Conservation (phyloP, 768 basidiomycete species). For the Lentinula guzmanii region DNA sequence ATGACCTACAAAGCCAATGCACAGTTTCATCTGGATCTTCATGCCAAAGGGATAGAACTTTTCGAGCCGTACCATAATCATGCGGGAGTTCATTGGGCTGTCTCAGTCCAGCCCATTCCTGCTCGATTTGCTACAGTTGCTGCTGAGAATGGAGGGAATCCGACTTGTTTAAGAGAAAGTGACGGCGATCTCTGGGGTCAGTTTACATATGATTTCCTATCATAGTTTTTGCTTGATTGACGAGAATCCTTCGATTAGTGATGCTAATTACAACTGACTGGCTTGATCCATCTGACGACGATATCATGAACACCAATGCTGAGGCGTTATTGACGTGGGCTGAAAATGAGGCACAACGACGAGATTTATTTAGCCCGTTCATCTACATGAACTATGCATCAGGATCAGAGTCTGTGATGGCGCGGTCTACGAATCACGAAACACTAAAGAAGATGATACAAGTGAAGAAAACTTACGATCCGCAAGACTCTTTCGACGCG, state of each 20-base stretch:
- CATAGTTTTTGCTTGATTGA: neutral
- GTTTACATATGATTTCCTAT: neutral
- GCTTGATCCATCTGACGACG: constrained; percentile 12
- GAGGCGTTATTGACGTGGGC: constrained; percentile 7
- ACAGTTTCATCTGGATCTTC: constrained; percentile 10
- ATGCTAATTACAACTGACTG: constrained; percentile 10
- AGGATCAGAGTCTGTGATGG: neutral
- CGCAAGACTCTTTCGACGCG: neutral
- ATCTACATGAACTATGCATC: constrained; percentile 10
- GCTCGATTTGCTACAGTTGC: constrained; percentile 5
- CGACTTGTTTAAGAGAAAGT: constrained; percentile 10
- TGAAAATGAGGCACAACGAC: constrained; percentile 7
- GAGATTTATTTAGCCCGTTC: constrained; percentile 4
- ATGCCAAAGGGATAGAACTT: constrained; percentile 10
- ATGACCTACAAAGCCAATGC: constrained; percentile 12
- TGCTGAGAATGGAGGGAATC: constrained; percentile 10
- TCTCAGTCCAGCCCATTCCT: constrained; percentile 11
- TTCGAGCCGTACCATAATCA: constrained; percentile 11
- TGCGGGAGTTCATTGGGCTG: constrained; percentile 9
- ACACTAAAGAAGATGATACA: neutral
- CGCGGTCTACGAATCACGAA: neutral
- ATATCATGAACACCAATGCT: constrained; percentile 9
- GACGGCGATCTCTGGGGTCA: constrained; percentile 12
- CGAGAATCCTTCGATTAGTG: constrained; percentile 3
- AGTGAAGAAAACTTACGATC: constrained; percentile 6